Conservation (phyloP, 2,329 filamentous ascomycete species). For the Onygena corvina region DNA sequence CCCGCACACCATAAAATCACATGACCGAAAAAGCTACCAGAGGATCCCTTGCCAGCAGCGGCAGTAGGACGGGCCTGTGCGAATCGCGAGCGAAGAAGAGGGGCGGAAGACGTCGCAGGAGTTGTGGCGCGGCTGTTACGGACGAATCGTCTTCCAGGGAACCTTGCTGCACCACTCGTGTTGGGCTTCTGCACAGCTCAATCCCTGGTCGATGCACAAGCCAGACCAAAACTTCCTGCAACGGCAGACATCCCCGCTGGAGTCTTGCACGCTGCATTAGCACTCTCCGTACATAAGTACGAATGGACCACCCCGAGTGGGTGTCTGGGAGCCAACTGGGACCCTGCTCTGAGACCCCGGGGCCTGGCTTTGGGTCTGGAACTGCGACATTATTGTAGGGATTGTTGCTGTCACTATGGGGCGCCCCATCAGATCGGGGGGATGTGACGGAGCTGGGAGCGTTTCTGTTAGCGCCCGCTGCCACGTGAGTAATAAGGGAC, state of each 20-base stretch:
- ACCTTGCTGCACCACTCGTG: constrained; percentile 7
- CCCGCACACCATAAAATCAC: constrained; percentile 19
- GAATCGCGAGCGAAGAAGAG: constrained; percentile 14
- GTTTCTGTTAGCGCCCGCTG: constrained; percentile 6
- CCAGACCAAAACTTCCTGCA: background rate
- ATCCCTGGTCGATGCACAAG: constrained; percentile 10
- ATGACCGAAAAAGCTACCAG: constrained; percentile 21
- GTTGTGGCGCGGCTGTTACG: constrained; percentile 16
- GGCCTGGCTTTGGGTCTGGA: background rate
- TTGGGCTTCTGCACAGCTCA: constrained; percentile 13
- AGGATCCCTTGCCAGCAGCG: constrained; percentile 18
- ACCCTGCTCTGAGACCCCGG: no score
- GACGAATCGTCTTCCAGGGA: constrained; percentile 14
- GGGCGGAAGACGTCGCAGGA: constrained; percentile 10
- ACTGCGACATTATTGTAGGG: background rate
- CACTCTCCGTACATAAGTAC: no score
- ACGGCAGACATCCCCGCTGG: constrained; percentile 7
- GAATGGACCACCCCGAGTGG: no score
- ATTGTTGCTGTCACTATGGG: no score
- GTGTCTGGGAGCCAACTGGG: no score
- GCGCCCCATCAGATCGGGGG: background rate
- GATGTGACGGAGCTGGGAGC: background rate
- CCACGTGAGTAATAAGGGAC: constrained; percentile 4
- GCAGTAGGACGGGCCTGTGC: constrained; percentile 15
- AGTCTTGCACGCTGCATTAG: background rate